Percentiles rank a stretch among this genome's conserved stretches.
Evolutionary conservation across 495 filamentous ascomycete genomes (phyloP).

Genomic region (Penicillium desertorum): DNA sequence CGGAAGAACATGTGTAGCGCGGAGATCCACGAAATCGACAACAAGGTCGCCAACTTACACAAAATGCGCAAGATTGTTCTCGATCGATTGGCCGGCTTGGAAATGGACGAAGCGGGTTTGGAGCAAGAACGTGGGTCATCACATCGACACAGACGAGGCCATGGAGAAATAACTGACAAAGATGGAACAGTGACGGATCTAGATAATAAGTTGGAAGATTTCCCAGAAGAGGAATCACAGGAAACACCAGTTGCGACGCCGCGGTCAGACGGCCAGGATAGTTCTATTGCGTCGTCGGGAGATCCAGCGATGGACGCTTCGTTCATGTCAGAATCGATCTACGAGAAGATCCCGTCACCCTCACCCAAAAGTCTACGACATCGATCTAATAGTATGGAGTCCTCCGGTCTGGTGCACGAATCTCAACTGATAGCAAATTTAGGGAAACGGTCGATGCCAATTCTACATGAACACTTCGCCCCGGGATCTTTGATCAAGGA

Average conservation of each 20-base stretch:
- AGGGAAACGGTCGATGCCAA: conserved; percentile 83
- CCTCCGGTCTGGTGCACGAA: neutral
- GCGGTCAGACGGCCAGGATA: conserved; percentile 55
- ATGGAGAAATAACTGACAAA: conserved; percentile 20
- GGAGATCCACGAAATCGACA: conserved; percentile 95
- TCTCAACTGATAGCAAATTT: conserved; percentile 15
- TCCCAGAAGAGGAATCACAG: conserved; percentile 67
- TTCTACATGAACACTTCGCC: conserved; percentile 92
- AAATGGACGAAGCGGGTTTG: conserved; percentile 86
- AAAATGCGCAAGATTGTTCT: conserved; percentile 92
- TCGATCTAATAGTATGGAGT: conserved; percentile 53
- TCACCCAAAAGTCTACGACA: conserved; percentile 63
- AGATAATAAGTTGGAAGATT: conserved; percentile 81
- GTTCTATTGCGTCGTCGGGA: conserved; percentile 49
- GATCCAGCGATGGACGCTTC: conserved; percentile 59
- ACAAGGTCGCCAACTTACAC: conserved; percentile 90
- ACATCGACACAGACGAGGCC: conserved; percentile 5
- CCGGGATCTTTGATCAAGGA: conserved; percentile 87
- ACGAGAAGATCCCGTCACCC: conserved; percentile 79
- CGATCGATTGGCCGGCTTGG: conserved; percentile 83
- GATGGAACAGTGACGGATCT: conserved; percentile 66
- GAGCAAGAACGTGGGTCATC: conserved; percentile 74
- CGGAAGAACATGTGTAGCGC: conserved; percentile 97
- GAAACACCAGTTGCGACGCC: conserved; percentile 61
- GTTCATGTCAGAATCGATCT: conserved; percentile 98